A percentile compares a stretch with the other conserved stretches of the same genome.
Evolutionary conservation across 2,329 filamentous ascomycete genomes (phyloP).

Genomic region (Teratosphaeria destructans): DNA sequence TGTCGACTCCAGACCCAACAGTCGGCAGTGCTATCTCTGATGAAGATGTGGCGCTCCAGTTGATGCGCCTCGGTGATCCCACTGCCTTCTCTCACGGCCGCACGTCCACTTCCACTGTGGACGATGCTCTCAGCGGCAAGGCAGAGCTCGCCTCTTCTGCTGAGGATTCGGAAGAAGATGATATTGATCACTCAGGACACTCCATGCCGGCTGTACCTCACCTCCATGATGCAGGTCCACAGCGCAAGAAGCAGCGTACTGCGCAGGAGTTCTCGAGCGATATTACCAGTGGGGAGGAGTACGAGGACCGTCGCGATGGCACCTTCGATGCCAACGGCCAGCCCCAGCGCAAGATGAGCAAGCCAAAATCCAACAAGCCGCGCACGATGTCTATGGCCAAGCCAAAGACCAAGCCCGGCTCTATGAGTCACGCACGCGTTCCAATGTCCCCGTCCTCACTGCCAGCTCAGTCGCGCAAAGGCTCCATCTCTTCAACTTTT

Average conservation of each 20-base stretch:
- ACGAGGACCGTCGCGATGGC: conserved; percentile 42
- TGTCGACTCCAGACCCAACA: conserved; percentile 94
- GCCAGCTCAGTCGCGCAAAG: conserved; percentile 61
- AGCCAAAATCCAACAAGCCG: conserved; percentile 32
- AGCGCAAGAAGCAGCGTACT: conserved; percentile 26
- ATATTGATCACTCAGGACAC: conserved; percentile 61
- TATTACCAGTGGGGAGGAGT: conserved; percentile 52
- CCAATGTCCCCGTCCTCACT: conserved; percentile 51
- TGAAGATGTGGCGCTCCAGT: conserved; percentile 91
- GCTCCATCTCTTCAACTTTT: conserved; percentile 52
- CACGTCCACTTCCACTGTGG: conserved; percentile 83
- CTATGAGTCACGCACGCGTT: conserved; percentile 23
- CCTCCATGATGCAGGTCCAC: conserved; percentile 20
- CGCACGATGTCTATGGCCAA: conserved; percentile 36
- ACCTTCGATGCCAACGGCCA: conserved; percentile 47
- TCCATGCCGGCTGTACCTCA: conserved; percentile 17
- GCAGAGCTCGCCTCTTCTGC: conserved; percentile 71
- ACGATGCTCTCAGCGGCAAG: conserved; percentile 84
- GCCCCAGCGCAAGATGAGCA: conserved; percentile 30
- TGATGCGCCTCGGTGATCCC: conserved; percentile 91
- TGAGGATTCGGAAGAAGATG: conserved; percentile 63
- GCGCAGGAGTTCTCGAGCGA: conserved; percentile 45
- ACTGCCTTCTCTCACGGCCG: conserved; percentile 89
- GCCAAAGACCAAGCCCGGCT: conserved; percentile 37
- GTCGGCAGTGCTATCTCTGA: conserved; percentile 95